Evolutionary conservation across 177 flowering plant species (phyloP).

Genomic region (Vitis hybrid): DNA sequence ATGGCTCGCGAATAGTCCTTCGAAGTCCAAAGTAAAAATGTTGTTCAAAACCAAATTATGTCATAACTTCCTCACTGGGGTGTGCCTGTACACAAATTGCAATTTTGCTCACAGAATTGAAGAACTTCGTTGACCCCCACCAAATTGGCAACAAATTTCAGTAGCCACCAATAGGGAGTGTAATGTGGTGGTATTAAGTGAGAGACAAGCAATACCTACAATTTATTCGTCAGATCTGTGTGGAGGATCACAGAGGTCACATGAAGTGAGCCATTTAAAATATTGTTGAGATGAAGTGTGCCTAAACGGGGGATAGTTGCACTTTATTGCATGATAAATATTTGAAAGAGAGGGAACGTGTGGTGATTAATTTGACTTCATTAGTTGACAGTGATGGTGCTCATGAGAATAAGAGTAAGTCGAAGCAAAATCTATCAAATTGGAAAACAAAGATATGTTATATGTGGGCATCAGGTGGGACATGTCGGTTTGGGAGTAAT

Average conservation of each 20-base stretch:
- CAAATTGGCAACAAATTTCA: constrained; percentile 98
- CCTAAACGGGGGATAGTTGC: constrained; percentile 88
- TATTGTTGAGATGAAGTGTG: constrained; percentile 96
- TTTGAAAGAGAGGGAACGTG: constrained; percentile 86
- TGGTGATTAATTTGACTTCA: constrained; percentile 91
- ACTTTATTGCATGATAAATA: constrained; percentile 95
- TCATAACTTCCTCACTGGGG: constrained; percentile 88
- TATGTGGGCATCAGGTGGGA: constrained; percentile 96
- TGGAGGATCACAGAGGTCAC: constrained; percentile 73
- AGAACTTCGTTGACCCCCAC: constrained; percentile 90
- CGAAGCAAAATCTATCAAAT: constrained; percentile 77
- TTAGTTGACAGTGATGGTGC: constrained; percentile 19
- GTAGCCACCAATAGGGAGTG: constrained; percentile 60
- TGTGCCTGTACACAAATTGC: constrained; percentile 90
- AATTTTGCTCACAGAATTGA: constrained; percentile 94
- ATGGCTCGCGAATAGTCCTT: not conserved
- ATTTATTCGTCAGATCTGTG: constrained; percentile 43
- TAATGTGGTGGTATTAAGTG: constrained; percentile 48
- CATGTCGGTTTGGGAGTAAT: constrained; percentile 93
- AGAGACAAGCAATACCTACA: constrained; percentile 83
- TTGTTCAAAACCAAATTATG: constrained; percentile 94
- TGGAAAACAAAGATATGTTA: constrained; percentile 99
- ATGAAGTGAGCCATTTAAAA: constrained; percentile 91
- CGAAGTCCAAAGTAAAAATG: constrained; percentile 89
- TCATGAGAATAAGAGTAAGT: too few relatives aligned